Percentiles rank a stretch among this genome's conserved stretches.
Evolutionary conservation across 495 filamentous ascomycete genomes (phyloP).

Genomic region (Monascus purpureus): DNA sequence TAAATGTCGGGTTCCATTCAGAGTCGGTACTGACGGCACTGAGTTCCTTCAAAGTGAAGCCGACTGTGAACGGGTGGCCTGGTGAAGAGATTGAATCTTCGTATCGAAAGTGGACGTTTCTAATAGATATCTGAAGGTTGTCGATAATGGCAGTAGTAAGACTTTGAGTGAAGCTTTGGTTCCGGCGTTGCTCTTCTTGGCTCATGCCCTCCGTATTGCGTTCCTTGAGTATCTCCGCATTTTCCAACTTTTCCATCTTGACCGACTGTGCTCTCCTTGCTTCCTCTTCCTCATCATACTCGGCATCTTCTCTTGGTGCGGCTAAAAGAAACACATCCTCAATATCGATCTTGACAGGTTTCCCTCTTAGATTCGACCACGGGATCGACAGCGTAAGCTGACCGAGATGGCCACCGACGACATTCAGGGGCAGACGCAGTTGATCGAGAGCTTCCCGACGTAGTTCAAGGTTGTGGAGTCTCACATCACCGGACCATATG

Average conservation of each 20-base stretch:
- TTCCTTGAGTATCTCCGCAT: conserved; percentile 86
- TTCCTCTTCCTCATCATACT: conserved; percentile 89
- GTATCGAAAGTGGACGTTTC: conserved; percentile 95
- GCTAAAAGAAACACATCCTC: conserved; percentile 94
- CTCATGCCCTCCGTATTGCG: conserved; percentile 85
- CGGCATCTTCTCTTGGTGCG: conserved; percentile 83
- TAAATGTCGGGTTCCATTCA: conserved; percentile 87
- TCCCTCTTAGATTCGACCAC: conserved; percentile 89
- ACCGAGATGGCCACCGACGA: conserved; percentile 88
- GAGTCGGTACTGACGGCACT: conserved; percentile 91
- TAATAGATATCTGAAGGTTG: conserved; percentile 92
- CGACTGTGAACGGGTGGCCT: conserved; percentile 86
- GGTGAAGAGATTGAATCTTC: conserved; percentile 94
- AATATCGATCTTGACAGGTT: conserved; percentile 86
- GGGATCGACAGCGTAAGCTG: conserved; percentile 82
- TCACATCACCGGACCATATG: conserved; percentile 96
- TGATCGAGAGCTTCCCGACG: conserved; percentile 92
- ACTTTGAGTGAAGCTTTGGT: conserved; percentile 91
- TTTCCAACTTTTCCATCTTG: conserved; percentile 96
- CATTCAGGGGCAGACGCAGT: conserved; percentile 87
- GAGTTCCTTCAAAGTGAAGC: conserved; percentile 83
- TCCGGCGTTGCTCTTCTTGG: conserved; percentile 85
- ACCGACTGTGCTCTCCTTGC: conserved; percentile 63
- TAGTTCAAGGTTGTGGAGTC: conserved; percentile 79
- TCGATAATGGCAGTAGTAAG: conserved; percentile 91